Percentiles rank a stretch among this genome's conserved stretches.
Conservation (phyloP, 192 early-diverging fungal species). For the Coemansia sp. region DNA sequence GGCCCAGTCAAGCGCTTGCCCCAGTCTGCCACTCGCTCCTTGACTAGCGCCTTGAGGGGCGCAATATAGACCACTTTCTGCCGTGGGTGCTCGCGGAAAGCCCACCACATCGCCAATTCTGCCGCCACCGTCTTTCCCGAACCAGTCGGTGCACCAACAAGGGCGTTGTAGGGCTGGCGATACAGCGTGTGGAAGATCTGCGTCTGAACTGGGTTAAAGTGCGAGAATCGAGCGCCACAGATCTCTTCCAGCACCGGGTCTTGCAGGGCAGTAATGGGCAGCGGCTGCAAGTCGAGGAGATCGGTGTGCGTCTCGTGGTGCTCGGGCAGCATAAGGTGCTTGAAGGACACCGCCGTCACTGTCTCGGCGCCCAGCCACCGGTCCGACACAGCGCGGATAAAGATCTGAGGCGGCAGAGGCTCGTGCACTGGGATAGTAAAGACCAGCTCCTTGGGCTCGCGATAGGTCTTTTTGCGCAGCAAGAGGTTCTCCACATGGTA, state of each 20-base stretch:
- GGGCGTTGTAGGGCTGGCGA: constrained; percentile 73
- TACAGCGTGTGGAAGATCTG: constrained; percentile 99
- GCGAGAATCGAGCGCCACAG: constrained; percentile 80
- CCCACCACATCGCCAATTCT: constrained; percentile 92
- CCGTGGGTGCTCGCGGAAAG: constrained; percentile 77
- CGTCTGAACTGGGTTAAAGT: constrained; percentile 98
- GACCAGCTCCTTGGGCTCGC: constrained; percentile 65
- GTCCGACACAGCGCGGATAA: constrained; percentile 91
- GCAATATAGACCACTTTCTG: constrained; percentile 96
- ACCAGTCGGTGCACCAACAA: constrained; percentile 96
- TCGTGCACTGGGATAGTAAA: constrained; percentile 94
- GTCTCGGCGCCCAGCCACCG: constrained; percentile 92
- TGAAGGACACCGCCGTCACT: constrained; percentile 82
- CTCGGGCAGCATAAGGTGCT: constrained; percentile 87
- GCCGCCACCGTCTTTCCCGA: constrained; percentile 98
- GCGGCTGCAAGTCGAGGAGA: constrained; percentile 85
- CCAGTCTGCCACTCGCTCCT: constrained; percentile 93
- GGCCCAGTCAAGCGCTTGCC: constrained; percentile 60
- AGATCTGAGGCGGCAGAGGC: constrained; percentile 88
- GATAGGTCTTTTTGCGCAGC: constrained; percentile 65
- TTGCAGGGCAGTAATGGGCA: constrained; percentile 82
- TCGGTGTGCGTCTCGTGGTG: constrained; percentile 86
- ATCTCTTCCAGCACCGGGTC: constrained; percentile 83
- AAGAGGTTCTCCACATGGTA: constrained; percentile 92
- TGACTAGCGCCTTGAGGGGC: constrained; percentile 95